A percentile compares a stretch with the other conserved stretches of the same genome.
Conservation (phyloP, 768 basidiomycete species). For the Mycena leptocephala region DNA sequence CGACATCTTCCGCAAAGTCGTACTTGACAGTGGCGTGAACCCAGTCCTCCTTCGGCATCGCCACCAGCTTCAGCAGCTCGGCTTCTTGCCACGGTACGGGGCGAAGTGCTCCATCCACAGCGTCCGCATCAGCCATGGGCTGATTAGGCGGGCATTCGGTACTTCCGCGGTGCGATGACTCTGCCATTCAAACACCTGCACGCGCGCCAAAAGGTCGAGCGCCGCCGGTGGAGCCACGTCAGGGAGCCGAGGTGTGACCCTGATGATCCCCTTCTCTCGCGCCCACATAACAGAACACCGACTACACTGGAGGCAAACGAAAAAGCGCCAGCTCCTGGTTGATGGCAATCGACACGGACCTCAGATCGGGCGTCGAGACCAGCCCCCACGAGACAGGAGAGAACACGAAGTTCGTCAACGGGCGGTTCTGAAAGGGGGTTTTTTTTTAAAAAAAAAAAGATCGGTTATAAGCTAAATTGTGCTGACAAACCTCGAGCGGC, state of each 20-base stretch:
- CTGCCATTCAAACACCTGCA: not conserved
- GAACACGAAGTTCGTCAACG: too few species aligned
- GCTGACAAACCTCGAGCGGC: too few species aligned
- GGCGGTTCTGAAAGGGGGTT: too few species aligned
- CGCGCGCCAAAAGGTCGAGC: not conserved
- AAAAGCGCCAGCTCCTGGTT: not conserved
- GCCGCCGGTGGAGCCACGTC: not conserved
- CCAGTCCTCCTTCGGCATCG: too few species aligned
- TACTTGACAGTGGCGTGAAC: too few species aligned
- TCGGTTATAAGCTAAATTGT: too few species aligned
- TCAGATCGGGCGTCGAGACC: not conserved
- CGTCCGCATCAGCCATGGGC: conserved; percentile 1
- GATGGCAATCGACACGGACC: not conserved
- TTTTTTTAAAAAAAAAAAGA: too few species aligned
- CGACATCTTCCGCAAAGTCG: too few species aligned
- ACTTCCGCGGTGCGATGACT: not conserved
- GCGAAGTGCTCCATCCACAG: not conserved
- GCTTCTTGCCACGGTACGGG: not conserved
- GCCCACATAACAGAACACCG: not conserved
- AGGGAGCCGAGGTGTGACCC: not conserved
- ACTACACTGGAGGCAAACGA: not conserved
- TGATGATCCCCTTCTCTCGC: not conserved
- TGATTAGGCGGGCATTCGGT: not conserved
- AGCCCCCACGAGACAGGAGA: too few species aligned
- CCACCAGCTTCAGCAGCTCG: not conserved